Base-by-base conservation (phyloP, 2,329 filamentous ascomycete species). In the Colletotrichum sp. region DNA sequence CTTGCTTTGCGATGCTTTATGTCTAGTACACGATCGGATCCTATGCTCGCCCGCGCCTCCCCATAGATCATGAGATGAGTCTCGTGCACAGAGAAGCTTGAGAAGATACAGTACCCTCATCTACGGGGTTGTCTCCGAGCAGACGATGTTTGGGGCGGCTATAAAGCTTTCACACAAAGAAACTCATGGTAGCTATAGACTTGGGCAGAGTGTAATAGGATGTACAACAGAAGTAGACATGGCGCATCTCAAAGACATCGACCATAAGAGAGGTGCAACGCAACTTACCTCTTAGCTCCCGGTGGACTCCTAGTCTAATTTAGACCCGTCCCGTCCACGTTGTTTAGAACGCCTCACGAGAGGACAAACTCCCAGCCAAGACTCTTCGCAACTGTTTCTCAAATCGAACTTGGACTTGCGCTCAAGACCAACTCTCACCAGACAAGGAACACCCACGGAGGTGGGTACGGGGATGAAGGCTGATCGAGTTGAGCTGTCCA, bases 371-470 rank as follows among this genome's bases (percentile, higher is more conserved):
- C 55, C 19, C 8, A 12, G 55, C 19, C 25, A 30, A 30, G 22
- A 27, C 13, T 22, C 12, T 59, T 22, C 22, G 8, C 15, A n/a
- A 65, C 25, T 34, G 34, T 25, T 11, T 13, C 30, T 36, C 9
- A 30, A 27, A 55, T 16, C 59, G 29, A 19, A 55, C 57, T 69
- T 55, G 30, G 30, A 59, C 27, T 27, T 34, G 25, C 32, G 12
- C n/a, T 19, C 9, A 61, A 11, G 4, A n/a, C 16, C 29, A 19
- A 25, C 25, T 59, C 12, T 9, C 16, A 13, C 44, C 27, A 62
- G 72, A 55, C 71, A 76, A 74, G 65, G 70, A 55, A 61, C 13
- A 76, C 59, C 70, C 74, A 74, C 69, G 70, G 44, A 49, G 34
- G 22, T 8, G n/a, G 30, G 34, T 32, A 25, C 71, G 36, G 59